Percentiles rank a stretch among this genome's conserved stretches.
phyloP scores from a whole-genome alignment of 1,284 basidiomycete species.

The Afroboletus lepidellus region DNA sequence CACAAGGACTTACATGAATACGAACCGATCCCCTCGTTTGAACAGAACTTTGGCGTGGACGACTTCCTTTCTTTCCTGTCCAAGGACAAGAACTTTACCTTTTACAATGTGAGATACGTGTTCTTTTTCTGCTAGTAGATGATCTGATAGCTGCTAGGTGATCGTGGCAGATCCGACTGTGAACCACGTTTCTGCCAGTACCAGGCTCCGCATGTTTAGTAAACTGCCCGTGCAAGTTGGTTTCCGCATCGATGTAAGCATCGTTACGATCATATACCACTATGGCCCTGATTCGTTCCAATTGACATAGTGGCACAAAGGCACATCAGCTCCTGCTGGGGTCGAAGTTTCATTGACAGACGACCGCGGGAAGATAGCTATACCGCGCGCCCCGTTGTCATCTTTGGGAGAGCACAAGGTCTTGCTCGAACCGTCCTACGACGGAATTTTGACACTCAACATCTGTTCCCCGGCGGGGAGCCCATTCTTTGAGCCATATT shows the following conservation, averaged over 20 bases:
- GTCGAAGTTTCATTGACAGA: conserved; percentile 11
- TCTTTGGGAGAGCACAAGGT: background rate
- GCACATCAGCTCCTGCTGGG: background rate
- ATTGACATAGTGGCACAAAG: conserved; percentile 7
- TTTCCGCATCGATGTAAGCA: conserved; percentile 5
- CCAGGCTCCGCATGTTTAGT: conserved; percentile 11
- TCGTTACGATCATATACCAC: background rate
- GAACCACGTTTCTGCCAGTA: conserved; percentile 4
- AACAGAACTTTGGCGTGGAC: background rate
- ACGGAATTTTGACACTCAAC: conserved; percentile 11
- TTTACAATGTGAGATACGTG: conserved; percentile 6
- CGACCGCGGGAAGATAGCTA: conserved; percentile 2
- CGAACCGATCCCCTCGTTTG: background rate
- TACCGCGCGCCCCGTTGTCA: conserved; percentile 1
- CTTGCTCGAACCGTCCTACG: background rate
- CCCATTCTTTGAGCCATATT: conserved; percentile 6
- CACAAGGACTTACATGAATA: background rate
- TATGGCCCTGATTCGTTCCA: background rate
- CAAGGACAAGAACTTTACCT: conserved; percentile 1
- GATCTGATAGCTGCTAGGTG: conserved; percentile 1
- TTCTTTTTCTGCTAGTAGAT: background rate
- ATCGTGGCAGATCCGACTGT: conserved; percentile 14
- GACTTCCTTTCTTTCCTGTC: conserved; percentile 5
- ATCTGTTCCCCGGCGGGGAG: conserved; percentile 1
- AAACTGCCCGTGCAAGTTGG: background rate